These are phyloP conservation scores for Cornus kousa DNA, from an alignment of 148 eudicot genomes.

Conservation along the genomic window DNA sequence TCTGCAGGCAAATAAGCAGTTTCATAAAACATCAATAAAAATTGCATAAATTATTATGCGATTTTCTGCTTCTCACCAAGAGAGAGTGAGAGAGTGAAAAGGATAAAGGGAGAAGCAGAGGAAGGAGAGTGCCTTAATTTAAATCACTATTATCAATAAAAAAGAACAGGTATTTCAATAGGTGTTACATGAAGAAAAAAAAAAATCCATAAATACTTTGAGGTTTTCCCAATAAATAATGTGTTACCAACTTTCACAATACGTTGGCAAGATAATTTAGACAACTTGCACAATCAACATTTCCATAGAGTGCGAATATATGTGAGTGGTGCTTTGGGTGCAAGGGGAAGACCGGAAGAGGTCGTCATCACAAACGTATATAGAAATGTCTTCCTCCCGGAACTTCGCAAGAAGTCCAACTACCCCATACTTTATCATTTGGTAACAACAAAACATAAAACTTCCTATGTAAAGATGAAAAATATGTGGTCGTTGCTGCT, in stretches of 20 bases:
- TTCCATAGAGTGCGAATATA: not conserved
- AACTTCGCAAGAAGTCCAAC: not conserved
- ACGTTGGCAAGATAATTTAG: not conserved
- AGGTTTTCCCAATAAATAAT: not conserved
- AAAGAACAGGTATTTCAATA: not conserved
- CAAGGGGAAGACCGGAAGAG: not conserved
- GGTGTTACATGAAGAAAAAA: no score
- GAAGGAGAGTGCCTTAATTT: not conserved
- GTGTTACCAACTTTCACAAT: not conserved
- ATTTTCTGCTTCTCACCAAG: not conserved
- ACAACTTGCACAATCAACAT: not conserved
- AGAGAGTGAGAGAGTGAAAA: not conserved
- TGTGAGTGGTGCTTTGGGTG: not conserved
- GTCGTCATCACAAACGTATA: not conserved
- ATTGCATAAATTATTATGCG: not conserved
- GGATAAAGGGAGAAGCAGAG: not conserved
- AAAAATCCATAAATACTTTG: no score
- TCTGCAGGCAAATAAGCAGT: conserved; percentile 45
- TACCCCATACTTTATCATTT: not conserved
- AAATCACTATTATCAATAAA: no score
- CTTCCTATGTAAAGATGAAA: not conserved
- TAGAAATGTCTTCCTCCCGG: not conserved
- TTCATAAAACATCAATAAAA: not conserved
- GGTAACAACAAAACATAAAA: not conserved
- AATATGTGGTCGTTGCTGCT: not conserved